A percentile compares a stretch with the other conserved stretches of the same genome.
Evolutionary conservation across 1,284 basidiomycete genomes (phyloP).

Genomic region (Termitomyces sp.): DNA sequence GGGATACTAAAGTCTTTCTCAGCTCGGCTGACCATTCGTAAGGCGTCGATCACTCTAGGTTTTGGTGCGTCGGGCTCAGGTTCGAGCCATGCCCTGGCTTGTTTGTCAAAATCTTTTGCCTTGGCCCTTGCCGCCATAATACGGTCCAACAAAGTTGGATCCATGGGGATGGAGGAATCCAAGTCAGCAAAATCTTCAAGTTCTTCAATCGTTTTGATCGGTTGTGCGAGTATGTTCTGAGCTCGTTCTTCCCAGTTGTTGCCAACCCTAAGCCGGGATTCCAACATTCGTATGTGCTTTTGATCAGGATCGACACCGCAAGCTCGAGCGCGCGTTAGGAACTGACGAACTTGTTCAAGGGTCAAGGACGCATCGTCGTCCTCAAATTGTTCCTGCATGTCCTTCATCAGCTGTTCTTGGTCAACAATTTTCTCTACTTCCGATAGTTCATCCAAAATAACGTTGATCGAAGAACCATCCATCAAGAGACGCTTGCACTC

Average conservation of each 20-base stretch:
- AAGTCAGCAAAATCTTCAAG: conserved; percentile 61
- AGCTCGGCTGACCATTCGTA: conserved; percentile 59
- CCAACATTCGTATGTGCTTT: conserved; percentile 52
- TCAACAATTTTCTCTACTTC: conserved; percentile 76
- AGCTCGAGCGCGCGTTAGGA: conserved; percentile 59
- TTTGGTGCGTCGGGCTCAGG: conserved; percentile 47
- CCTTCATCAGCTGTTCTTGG: conserved; percentile 62
- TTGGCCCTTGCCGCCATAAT: conserved; percentile 55
- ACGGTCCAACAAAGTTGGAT: conserved; percentile 54
- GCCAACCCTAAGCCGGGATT: conserved; percentile 54
- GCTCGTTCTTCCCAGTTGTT: conserved; percentile 69
- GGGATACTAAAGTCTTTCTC: conserved; percentile 71
- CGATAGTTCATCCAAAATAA: conserved; percentile 68
- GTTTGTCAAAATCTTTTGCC: conserved; percentile 72
- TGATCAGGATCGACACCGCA: conserved; percentile 64
- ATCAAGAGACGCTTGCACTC: conserved; percentile 68
- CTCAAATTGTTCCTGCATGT: conserved; percentile 62
- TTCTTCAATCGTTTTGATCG: conserved; percentile 66
- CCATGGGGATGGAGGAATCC: conserved; percentile 57
- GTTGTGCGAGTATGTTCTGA: conserved; percentile 54
- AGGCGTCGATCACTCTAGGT: conserved; percentile 62
- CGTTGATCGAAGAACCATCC: conserved; percentile 70
- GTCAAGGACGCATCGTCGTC: conserved; percentile 50
- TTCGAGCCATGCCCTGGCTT: conserved; percentile 63
- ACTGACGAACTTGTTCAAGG: conserved; percentile 65